Percentiles rank a stretch among this genome's conserved stretches.
phyloP scores from a whole-genome alignment of 306 rosid genomes.

The Casuarina cunninghamiana region DNA sequence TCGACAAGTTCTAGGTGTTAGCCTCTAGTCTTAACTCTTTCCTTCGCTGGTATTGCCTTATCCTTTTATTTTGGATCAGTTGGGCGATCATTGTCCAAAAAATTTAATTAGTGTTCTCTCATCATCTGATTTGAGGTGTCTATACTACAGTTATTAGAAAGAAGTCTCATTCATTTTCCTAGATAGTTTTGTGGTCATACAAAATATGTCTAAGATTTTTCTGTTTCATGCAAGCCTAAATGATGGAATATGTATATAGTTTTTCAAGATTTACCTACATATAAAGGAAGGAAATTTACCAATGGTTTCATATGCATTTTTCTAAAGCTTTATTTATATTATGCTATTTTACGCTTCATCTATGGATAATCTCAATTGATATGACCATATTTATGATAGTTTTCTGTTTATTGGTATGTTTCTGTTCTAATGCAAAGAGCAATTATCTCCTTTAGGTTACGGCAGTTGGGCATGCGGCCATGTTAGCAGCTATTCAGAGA shows the following conservation, averaged over 20 bases:
- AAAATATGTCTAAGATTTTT: background rate
- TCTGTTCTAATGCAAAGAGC: slow-evolving; percentile 26
- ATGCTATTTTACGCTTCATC: slow-evolving; percentile 19
- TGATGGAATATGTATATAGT: too few relatives aligned
- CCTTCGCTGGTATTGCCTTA: background rate
- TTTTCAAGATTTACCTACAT: background rate
- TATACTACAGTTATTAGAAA: background rate
- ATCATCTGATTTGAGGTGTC: background rate
- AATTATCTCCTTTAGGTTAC: slow-evolving; percentile 67
- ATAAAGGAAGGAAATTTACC: background rate
- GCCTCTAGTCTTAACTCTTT: background rate
- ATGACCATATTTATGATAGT: background rate
- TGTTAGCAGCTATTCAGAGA: slow-evolving; percentile 98
- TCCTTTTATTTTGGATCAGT: background rate
- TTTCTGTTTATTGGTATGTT: slow-evolving; percentile 8
- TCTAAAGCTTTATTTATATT: background rate
- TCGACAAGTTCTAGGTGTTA: background rate
- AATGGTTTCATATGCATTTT: background rate
- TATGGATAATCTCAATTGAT: slow-evolving; percentile 13
- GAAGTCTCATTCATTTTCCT: background rate
- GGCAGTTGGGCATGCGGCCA: slow-evolving; percentile 98
- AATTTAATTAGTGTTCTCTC: background rate
- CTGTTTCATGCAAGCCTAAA: background rate
- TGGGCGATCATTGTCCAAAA: background rate
- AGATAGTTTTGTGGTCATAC: background rate